These are phyloP conservation scores for Anacardium occidentale DNA, from an alignment of 345 rosid genomes.

Conservation along the genomic window DNA sequence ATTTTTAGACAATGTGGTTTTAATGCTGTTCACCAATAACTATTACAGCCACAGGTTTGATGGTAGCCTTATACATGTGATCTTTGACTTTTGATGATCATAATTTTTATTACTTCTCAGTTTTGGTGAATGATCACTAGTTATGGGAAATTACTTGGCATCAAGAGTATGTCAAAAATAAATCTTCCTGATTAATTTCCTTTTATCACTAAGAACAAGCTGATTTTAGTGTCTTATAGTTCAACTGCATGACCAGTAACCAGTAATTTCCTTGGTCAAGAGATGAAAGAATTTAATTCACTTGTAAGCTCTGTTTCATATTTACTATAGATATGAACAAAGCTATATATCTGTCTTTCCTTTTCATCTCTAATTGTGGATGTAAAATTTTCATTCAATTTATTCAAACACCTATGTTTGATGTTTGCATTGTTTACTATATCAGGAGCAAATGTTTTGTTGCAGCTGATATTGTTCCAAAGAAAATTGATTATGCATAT, in stretches of 20 bases:
- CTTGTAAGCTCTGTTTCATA: not conserved
- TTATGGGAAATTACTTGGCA: not conserved
- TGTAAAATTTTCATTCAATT: not conserved
- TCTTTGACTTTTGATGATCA: conserved; percentile 6
- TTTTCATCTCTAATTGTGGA: conserved; percentile 4
- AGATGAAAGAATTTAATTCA: not conserved
- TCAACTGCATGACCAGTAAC: not conserved
- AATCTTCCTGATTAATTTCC: not conserved
- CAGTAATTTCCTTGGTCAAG: not conserved
- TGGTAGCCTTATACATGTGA: not conserved
- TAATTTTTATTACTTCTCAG: no score
- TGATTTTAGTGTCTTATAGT: not conserved
- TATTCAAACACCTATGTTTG: conserved; percentile 4
- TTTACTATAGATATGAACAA: not conserved
- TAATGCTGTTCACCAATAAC: not conserved
- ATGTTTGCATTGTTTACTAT: conserved; percentile 24
- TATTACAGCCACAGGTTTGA: not conserved
- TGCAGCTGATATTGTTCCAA: conserved; percentile 79
- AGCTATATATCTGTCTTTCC: not conserved
- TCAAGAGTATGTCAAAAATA: not conserved
- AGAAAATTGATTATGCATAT: conserved; percentile 70
- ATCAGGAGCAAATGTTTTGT: conserved; percentile 68
- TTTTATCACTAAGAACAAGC: not conserved
- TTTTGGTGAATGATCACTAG: not conserved
- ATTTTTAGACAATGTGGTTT: not conserved